Percentiles rank a stretch among this genome's conserved stretches.
phyloP scores from a whole-genome alignment of 495 filamentous ascomycete genomes.

The Aspergillus indologenus region DNA sequence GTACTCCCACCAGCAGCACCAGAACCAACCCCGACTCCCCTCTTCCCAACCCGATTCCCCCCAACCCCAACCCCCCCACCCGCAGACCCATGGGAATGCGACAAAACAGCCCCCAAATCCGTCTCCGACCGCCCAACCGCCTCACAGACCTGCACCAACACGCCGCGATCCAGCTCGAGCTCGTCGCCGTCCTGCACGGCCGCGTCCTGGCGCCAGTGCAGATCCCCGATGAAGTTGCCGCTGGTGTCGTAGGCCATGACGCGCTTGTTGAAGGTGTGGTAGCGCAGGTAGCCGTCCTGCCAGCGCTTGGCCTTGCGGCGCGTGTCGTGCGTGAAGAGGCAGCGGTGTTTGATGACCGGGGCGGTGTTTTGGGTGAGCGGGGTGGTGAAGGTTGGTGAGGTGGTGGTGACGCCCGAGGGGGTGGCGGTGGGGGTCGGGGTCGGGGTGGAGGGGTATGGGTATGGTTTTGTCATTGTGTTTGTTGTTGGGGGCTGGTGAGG shows the following conservation, averaged over 20 bases:
- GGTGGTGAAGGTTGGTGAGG: constrained; percentile 28
- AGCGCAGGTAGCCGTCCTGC: constrained; percentile 87
- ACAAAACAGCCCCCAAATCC: constrained; percentile 50
- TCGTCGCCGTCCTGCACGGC: constrained; percentile 75
- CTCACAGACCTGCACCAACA: constrained; percentile 77
- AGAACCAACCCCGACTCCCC: too few species aligned
- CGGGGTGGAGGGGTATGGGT: background rate
- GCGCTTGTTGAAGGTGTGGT: constrained; percentile 87
- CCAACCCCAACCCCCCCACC: constrained; percentile 14
- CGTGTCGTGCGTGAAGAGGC: constrained; percentile 82
- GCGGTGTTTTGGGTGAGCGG: constrained; percentile 63
- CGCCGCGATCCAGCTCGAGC: constrained; percentile 70
- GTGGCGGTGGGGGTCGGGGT: constrained; percentile 6
- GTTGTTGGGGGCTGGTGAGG: too few species aligned
- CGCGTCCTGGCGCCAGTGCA: constrained; percentile 69
- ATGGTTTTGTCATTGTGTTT: too few species aligned
- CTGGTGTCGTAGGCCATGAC: constrained; percentile 85
- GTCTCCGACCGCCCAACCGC: constrained; percentile 67
- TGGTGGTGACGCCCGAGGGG: constrained; percentile 37
- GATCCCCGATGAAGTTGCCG: constrained; percentile 79
- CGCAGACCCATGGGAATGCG: constrained; percentile 33
- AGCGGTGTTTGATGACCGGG: constrained; percentile 72
- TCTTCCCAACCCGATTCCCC: too few species aligned
- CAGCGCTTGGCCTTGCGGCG: constrained; percentile 84
- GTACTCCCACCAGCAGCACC: too few species aligned